Base-by-base conservation (phyloP, 2,329 filamentous ascomycete genomes). In the Dactylellina drechsleri region DNA sequence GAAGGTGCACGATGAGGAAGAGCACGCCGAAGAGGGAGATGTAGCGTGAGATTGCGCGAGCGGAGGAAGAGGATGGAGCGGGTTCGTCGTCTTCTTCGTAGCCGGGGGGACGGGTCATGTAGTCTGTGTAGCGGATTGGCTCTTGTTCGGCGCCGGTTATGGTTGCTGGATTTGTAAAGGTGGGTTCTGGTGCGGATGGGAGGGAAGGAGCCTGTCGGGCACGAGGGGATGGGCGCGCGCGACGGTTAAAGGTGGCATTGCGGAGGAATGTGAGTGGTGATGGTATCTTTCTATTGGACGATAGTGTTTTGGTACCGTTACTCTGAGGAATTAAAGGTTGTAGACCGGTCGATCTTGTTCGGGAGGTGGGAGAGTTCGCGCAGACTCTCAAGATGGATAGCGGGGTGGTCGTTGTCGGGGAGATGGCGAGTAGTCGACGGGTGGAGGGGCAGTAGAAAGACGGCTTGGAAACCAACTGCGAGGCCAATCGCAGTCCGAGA, bases 61-160 rank as follows among this genome's bases (percentile, higher is more conserved):
- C 50, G 1, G 58, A 31, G 4, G 47, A 50, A 4, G 71, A 68
- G 1, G 47, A n/a, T 2, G 71, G 64, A 1, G 64, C 58, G 4
- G 43, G 58, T 28, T 64, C 58, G 4, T 43, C 28, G 10, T 61
- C 61, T 13, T 26, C 7, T 2, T 28, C n/a, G 12, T 54, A 28
- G 16, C 52, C 50, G 26, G 53, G 16, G 1, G 71, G 64, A 8
- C 71, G 71, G 13, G 53, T 28, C 31, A 36, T 36, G 50, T 68
- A 75, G 23, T 75, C 58, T 0, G 71, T 56, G 43, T 75, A 75
- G 15, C 71, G 71, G 53, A 75, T 75, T 1, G 58, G 43, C 36
- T 75, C 71, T 41, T 59, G 57, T 65, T 75, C 71, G 23, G 64
- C 71, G 43, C 71, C 71, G 10, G 52, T 53, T 40, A 75, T 62